Percentiles rank a stretch among this genome's conserved stretches.
Conservation (phyloP, 352 stramenopile species). For the Pythium guiyangense region DNA sequence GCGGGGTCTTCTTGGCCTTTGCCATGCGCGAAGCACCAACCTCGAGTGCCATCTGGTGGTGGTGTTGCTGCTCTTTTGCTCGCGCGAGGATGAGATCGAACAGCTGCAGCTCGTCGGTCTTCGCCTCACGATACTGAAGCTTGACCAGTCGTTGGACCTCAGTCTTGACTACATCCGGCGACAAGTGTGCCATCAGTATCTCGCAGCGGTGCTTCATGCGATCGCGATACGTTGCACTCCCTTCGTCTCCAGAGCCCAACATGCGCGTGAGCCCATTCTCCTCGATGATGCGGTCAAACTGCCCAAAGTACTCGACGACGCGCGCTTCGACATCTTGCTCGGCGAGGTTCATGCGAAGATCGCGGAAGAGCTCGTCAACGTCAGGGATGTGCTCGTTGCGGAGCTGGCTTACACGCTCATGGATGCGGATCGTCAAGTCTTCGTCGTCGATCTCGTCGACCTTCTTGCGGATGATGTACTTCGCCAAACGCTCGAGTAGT, state of each 20-base stretch:
- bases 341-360: no score
- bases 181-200: neutral
- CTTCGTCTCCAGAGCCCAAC: neutral
- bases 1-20: neutral
- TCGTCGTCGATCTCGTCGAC: conserved; percentile 9
- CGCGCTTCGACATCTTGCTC: no score
- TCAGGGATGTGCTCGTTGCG: conserved; percentile 17
- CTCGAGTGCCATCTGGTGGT: neutral
- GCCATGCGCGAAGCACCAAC: no score
- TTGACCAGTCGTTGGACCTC: neutral
- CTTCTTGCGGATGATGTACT: conserved; percentile 13
- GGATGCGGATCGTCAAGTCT: conserved; percentile 11
- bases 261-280: no score
- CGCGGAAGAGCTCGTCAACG: no score
- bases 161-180: neutral
- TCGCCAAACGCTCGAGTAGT: conserved; percentile 15
- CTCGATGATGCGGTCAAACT: no score
- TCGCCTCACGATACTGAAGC: neutral
- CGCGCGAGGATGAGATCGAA: neutral
- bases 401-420: conserved; percentile 7
- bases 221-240: neutral
- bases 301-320: no score
- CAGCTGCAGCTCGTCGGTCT: neutral
- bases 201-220: no score
- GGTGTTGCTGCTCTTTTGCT: neutral